Evolutionary conservation across 805 yeast species (phyloP), one percentile per base, ranked within the genome.

Genomic region (Tetrapisispora namnaoensis): DNA sequence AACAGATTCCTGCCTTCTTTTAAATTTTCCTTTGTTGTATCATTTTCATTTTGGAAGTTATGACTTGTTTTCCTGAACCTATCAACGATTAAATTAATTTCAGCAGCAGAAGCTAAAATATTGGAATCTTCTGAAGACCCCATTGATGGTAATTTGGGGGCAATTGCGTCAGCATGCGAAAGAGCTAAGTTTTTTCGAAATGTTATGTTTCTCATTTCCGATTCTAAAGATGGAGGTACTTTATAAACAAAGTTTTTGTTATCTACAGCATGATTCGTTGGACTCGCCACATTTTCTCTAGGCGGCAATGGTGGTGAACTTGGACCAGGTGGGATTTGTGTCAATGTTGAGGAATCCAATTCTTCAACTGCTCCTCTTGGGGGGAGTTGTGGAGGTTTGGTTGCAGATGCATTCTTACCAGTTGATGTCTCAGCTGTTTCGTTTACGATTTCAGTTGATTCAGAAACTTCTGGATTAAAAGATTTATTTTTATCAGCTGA

Each of bases 21-120:
- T 16, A 79, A 65, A 35, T 76, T 74, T 44, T 78, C 82, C 58
- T 75, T 77, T 21, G 78, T 77, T 30, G 72, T 67, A 9, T 70
- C 70, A 42, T 80, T 76, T 47, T 76, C 78, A 9, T 73, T 61
- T 28, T 70, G 69, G 44, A 79, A 73, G 36, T 74, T 78, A 47
- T 72, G 71, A 49, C 74, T 71, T 44, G 83, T 77, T 44, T 78
- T 80, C 53, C 75, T 74, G 45, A 76, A 75, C 52, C 87, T 75
- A 44, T 80, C 74, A 43, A 80, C 73, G 36, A 86, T 70, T 52
- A 87, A 70, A 59, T 78, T 84, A 53, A 79, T 74, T 49, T 76
- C 75, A 37, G 75, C 71, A 50, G 57, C 61, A 37, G 63, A 52
- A 21, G 55, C 55, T 5, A 56, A 32, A 5, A 49, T 39, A 46